Evolutionary conservation across 371 early-diverging fungal species (phyloP).

Genomic region (Rhizopus delemar): DNA sequence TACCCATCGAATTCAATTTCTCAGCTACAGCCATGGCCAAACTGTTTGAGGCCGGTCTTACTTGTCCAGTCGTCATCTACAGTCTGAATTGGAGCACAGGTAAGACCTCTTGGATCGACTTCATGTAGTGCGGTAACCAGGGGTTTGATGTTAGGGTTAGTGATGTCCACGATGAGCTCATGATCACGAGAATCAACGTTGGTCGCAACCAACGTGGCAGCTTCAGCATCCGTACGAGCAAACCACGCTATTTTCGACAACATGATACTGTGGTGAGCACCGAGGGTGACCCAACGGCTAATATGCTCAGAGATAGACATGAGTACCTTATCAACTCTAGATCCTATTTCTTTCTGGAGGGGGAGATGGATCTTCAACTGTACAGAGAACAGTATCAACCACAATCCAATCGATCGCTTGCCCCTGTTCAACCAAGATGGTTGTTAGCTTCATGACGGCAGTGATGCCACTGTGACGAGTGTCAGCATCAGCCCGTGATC

Average conservation of each 20-base stretch:
- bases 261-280: slow-evolving; percentile 98
- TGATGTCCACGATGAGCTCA: slow-evolving; percentile 90
- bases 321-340: slow-evolving; percentile 98
- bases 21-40: slow-evolving; percentile 77
- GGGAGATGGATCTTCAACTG: slow-evolving; percentile 90
- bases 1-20: too few relatives aligned
- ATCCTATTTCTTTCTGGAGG: slow-evolving; percentile 97
- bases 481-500: slow-evolving; percentile 97
- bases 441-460: slow-evolving; percentile 90
- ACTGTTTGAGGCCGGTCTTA: slow-evolving; percentile 83
- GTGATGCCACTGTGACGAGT: slow-evolving; percentile 96
- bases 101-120: slow-evolving; percentile 75
- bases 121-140: slow-evolving; percentile 78
- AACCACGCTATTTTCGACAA: slow-evolving; percentile 91
- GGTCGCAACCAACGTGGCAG: slow-evolving; percentile 94
- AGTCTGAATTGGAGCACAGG: slow-evolving; percentile 76
- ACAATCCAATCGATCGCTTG: too few relatives aligned
- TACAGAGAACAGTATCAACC: background rate
- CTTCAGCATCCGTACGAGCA: slow-evolving; percentile 97
- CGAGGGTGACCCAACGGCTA: slow-evolving; percentile 92
- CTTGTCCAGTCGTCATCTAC: slow-evolving; percentile 90
- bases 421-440: slow-evolving; percentile 93
- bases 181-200: slow-evolving; percentile 97
- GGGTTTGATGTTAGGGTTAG: slow-evolving; percentile 76
- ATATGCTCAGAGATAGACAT: slow-evolving; percentile 97